Base-by-base conservation (phyloP, 371 early-diverging fungal species). In the Cladochytrium tenue region DNA sequence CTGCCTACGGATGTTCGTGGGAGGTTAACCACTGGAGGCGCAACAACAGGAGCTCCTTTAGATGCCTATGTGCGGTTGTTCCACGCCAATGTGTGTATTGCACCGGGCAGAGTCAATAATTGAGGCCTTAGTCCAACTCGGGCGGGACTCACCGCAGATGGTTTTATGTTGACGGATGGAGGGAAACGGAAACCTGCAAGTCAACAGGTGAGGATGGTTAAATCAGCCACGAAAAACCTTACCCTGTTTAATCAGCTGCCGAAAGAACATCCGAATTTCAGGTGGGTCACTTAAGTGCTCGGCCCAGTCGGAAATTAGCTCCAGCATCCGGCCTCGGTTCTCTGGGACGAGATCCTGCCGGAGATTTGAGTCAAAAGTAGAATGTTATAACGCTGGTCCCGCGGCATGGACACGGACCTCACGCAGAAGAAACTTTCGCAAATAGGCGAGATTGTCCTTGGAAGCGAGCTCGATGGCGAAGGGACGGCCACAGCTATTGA, bases 241-340 rank as follows among this genome's bases (percentile, higher is more conserved):
- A 64, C 64, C 66, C n/a, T 31, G 13, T 5, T 60, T 60, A 20
- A 60, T 33, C 23, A 66, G 66, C 10, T 2, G 53, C 35, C 60
- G 58, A 30, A 56, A 66, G 25, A 66, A 51, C 3, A 51, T 28
- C 3, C 66, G 51, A 32, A 66, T 58, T 10, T 60, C 66, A 2
- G 58, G 30, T 10, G 66, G 66, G 55, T 36, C 28, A 17, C 30
- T 28, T 26, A 51, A 32, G 28, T 53, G 36, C 32, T 66, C 56
- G 4, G 66, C 66, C 66, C 66, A 66, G 2, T 50, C 57, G 28
- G 60, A 28, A 33, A 66, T 66, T 3, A 59, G 10, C 52, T 60
- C 60, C 3, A 66, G 55, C 58, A 66, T 30, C 2, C 60, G 50
- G 25, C 60, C 66, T 32, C 60, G n/a, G 53, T 66, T 66, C 51